Conservation (phyloP, 108 stramenopile genomes). For the Skeletonema costatum region DNA sequence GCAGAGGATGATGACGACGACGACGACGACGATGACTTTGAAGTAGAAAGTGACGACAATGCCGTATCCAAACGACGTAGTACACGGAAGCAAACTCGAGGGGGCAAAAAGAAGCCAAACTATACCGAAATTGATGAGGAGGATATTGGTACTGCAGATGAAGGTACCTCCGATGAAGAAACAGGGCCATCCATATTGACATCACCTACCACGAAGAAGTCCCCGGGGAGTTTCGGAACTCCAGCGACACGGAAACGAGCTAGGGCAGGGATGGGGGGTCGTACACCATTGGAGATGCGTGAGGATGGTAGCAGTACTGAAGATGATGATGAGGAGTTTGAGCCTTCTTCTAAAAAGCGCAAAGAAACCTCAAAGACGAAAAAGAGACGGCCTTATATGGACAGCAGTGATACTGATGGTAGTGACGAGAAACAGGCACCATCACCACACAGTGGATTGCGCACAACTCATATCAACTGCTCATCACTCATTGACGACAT, state of each 20-base stretch:
- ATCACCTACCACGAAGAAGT: conserved; percentile 28
- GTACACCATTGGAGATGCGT: conserved; percentile 46
- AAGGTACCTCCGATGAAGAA: conserved; percentile 33
- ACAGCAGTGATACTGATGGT: conserved; percentile 12
- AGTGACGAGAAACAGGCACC: not conserved
- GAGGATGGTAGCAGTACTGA: conserved; percentile 31
- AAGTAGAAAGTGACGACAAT: conserved; percentile 39
- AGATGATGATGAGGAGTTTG: conserved; percentile 17
- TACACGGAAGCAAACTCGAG: not conserved
- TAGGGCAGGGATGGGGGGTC: conserved; percentile 6
- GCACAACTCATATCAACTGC: conserved; percentile 23
- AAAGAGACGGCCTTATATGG: not conserved
- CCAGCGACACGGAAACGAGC: conserved; percentile 13
- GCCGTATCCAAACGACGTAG: not conserved
- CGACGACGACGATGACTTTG: conserved; percentile 23
- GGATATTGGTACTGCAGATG: conserved; percentile 43
- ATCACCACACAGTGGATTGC: not conserved
- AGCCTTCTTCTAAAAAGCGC: not conserved
- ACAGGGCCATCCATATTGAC: conserved; percentile 19
- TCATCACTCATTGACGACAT: conserved; percentile 67
- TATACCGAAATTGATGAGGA: conserved; percentile 26
- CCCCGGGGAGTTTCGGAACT: conserved; percentile 17
- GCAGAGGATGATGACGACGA: conserved; percentile 27
- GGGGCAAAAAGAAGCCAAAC: conserved; percentile 1
- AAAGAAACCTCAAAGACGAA: not conserved